Conservation (phyloP, 768 basidiomycete genomes). For the Mycena epipterygia region DNA sequence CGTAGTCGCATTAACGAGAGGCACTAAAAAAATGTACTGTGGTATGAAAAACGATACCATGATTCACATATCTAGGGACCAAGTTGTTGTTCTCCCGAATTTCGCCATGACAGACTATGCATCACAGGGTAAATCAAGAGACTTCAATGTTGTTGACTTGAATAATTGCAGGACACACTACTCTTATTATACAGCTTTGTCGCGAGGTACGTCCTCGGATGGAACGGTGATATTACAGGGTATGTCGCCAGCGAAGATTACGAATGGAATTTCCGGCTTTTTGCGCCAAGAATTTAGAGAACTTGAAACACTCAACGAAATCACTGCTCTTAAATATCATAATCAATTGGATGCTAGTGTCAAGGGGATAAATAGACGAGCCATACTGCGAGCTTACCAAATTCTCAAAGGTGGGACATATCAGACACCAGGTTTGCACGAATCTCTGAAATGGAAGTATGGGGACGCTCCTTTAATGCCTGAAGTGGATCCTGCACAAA, state of each 20-base stretch:
- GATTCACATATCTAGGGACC: constrained; percentile 37
- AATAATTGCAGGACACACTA: constrained; percentile 40
- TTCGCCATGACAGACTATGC: constrained; percentile 54
- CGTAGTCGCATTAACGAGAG: constrained; percentile 43
- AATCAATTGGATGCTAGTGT: constrained; percentile 33
- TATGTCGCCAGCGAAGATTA: constrained; percentile 43
- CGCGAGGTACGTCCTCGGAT: constrained; percentile 38
- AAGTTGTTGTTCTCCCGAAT: constrained; percentile 44
- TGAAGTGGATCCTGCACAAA: too few species aligned
- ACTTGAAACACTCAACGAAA: constrained; percentile 51
- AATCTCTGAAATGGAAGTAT: too few species aligned
- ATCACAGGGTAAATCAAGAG: constrained; percentile 49
- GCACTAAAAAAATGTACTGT: constrained; percentile 16
- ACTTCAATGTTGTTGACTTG: constrained; percentile 44
- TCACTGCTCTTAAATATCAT: constrained; percentile 43
- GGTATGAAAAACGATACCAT: constrained; percentile 30
- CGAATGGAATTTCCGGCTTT: constrained; percentile 41
- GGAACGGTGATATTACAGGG: constrained; percentile 45
- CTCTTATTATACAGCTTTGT: constrained; percentile 49
- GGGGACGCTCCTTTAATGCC: too few species aligned
- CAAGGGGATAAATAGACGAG: constrained; percentile 31
- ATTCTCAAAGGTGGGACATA: too few species aligned
- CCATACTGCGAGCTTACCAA: constrained; percentile 41
- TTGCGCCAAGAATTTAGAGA: constrained; percentile 52
- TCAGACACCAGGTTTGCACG: too few species aligned